A percentile compares a stretch with the other conserved stretches of the same genome.
phyloP scores from a whole-genome alignment of 306 rosid species.

The Biancaea sappan region DNA sequence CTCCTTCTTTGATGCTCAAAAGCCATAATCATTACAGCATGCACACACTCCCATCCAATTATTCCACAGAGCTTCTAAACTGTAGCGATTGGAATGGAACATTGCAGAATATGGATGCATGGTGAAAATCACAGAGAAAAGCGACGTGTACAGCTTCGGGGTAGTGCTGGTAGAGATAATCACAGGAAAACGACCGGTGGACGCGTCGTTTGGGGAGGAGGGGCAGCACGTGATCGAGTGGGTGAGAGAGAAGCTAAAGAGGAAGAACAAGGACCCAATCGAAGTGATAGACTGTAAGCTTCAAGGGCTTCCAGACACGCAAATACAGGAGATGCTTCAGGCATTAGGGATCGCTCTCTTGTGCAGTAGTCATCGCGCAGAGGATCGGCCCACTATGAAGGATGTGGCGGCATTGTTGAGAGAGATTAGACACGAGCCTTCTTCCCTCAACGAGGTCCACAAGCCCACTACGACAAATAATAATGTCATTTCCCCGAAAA shows the following conservation, averaged over 20 bases:
- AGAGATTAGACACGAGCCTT: constrained; percentile 62
- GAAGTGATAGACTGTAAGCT: constrained; percentile 76
- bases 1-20: constrained; percentile 23
- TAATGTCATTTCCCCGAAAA: constrained; percentile 21
- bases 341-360: constrained; percentile 78
- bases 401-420: constrained; percentile 83
- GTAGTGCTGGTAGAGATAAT: constrained; percentile 83
- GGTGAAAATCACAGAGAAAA: constrained; percentile 75
- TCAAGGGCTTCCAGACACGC: constrained; percentile 71
- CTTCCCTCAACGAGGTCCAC: constrained; percentile 46
- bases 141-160: constrained; percentile 88
- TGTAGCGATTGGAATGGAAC: constrained; percentile 24
- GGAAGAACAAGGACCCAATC: constrained; percentile 66
- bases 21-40: constrained; percentile 9
- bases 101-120: constrained; percentile 82
- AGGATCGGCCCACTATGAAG: constrained; percentile 92
- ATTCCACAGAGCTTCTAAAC: not conserved
- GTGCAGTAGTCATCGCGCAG: constrained; percentile 73
- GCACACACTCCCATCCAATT: not conserved
- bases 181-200: constrained; percentile 82
- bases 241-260: constrained; percentile 73
- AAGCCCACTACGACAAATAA: constrained; percentile 34
- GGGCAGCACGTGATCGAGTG: constrained; percentile 80
- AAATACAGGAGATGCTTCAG: constrained; percentile 82
- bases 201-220: constrained; percentile 74